Conservation (phyloP, 2,329 filamentous ascomycete species). For the Aureobasidium musti region DNA sequence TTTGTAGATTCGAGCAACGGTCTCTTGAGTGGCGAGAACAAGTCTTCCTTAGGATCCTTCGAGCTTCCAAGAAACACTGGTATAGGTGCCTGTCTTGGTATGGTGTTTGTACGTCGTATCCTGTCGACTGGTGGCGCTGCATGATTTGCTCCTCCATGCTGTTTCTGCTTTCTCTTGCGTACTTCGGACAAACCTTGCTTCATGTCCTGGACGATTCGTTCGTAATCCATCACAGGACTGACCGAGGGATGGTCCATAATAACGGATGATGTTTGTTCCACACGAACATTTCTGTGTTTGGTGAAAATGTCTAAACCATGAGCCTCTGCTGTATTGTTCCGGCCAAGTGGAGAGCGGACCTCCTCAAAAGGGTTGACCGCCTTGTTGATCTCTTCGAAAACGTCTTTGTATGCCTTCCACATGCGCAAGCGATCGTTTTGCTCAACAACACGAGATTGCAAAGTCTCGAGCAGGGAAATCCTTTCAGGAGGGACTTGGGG, state of each 20-base stretch:
- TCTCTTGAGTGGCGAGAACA: slow-evolving; percentile 41
- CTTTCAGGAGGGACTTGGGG: slow-evolving; percentile 41
- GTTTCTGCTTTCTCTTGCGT: neutral
- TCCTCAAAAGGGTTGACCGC: neutral
- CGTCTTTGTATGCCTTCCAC: slow-evolving; percentile 64
- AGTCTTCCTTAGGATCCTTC: slow-evolving; percentile 37
- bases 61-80: slow-evolving; percentile 8
- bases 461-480: slow-evolving; percentile 59
- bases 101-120: neutral
- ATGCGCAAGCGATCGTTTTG: slow-evolving; percentile 69
- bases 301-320: slow-evolving; percentile 16
- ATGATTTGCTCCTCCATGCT: neutral
- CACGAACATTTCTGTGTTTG: slow-evolving; percentile 5
- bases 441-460: slow-evolving; percentile 66
- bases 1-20: slow-evolving; percentile 3
- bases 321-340: neutral
- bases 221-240: slow-evolving; percentile 34
- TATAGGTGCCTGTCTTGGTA: neutral
- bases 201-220: slow-evolving; percentile 42
- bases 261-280: slow-evolving; percentile 25
- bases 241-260: slow-evolving; percentile 21
- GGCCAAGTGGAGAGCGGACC: neutral
- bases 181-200: slow-evolving; percentile 36
- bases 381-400: neutral
- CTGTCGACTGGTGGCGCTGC: neutral